Conservation (phyloP, 352 stramenopile species). For the Pythium rishiriense region DNA sequence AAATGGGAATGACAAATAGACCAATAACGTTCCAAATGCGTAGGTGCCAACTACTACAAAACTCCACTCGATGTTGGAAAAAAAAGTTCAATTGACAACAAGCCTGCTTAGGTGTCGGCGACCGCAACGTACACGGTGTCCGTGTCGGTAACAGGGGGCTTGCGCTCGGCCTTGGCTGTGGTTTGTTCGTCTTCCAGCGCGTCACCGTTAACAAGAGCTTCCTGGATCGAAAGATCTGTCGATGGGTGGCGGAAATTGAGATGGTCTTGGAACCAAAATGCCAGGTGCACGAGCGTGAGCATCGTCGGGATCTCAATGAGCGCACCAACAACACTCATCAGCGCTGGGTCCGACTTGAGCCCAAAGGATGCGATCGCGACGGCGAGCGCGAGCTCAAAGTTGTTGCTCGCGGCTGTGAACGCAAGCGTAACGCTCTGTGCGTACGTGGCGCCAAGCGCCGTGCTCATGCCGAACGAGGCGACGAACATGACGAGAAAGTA, state of each 20-base stretch:
- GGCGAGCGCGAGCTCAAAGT: slow-evolving; percentile 79
- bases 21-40: too few relatives aligned
- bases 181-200: not conserved
- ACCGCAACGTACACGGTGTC: slow-evolving; percentile 21
- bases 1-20: too few relatives aligned
- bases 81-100: not conserved
- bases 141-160: not conserved
- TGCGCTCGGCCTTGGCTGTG: not conserved
- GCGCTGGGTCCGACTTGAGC: slow-evolving; percentile 62
- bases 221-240: slow-evolving; percentile 3
- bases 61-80: too few relatives aligned
- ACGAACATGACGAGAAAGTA: slow-evolving; percentile 69
- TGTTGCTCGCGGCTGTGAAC: slow-evolving; percentile 87
- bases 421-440: slow-evolving; percentile 47
- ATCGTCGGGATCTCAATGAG: slow-evolving; percentile 80
- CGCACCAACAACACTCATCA: slow-evolving; percentile 72
- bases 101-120: slow-evolving; percentile 6
- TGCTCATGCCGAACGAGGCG: slow-evolving; percentile 45
- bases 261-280: slow-evolving; percentile 21
- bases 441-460: slow-evolving; percentile 40
- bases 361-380: slow-evolving; percentile 72
- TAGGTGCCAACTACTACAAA: too few relatives aligned
- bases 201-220: not conserved
- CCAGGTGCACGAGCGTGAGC: slow-evolving; percentile 49
- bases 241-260: slow-evolving; percentile 11